Conservation (phyloP, 176 grass and related monocot species). For the Oryza rufipogon region DNA sequence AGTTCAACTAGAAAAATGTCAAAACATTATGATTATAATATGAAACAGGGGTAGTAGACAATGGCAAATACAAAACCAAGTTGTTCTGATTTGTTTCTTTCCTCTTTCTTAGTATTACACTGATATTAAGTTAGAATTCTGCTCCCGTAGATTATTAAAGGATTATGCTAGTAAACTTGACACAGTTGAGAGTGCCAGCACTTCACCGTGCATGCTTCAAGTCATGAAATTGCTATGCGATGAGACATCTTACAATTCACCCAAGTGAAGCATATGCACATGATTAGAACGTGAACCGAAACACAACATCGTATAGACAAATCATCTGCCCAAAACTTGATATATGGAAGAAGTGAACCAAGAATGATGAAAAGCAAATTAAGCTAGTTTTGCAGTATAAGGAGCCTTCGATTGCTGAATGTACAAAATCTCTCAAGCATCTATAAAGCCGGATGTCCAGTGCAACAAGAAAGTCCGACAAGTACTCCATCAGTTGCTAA, state of each 20-base stretch:
- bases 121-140: too few relatives aligned
- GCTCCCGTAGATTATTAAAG: too few relatives aligned
- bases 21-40: too few relatives aligned
- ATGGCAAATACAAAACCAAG: too few relatives aligned
- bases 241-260: background rate
- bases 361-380: background rate
- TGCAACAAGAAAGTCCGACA: conserved; percentile 1
- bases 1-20: too few relatives aligned
- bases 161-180: too few relatives aligned
- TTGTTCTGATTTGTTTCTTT: too few relatives aligned
- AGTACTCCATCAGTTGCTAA: background rate
- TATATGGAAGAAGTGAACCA: background rate
- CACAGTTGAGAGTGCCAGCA: background rate
- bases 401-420: conserved; percentile 7
- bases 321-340: background rate
- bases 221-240: background rate
- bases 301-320: background rate
- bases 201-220: background rate
- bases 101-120: too few relatives aligned
- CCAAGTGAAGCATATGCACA: background rate
- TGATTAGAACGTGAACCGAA: background rate
- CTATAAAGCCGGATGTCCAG: conserved; percentile 5
- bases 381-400: background rate
- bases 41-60: too few relatives aligned
- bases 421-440: conserved; percentile 5